phyloP scores from a whole-genome alignment of 306 rosid species.

The Hippophae tibetana region DNA sequence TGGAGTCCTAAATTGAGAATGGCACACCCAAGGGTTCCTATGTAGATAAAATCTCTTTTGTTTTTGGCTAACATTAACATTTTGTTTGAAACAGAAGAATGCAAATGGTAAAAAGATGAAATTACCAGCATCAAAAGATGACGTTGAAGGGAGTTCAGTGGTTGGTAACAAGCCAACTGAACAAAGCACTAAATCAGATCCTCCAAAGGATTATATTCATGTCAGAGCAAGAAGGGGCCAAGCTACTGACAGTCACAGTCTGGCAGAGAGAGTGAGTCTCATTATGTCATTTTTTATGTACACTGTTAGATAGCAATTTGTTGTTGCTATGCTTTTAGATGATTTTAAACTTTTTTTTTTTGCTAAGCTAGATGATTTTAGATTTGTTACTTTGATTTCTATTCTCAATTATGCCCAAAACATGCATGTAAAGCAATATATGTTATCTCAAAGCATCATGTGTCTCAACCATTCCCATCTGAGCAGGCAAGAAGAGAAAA shows the following conservation, averaged over 20 bases:
- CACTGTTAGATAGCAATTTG: neutral
- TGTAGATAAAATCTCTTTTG: neutral
- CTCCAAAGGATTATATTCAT: constrained; percentile 83
- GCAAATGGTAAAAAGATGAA: constrained; percentile 47
- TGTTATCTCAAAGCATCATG: constrained; percentile 1
- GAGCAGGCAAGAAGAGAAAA: constrained; percentile 90
- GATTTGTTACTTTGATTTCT: neutral
- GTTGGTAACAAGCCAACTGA: constrained; percentile 40
- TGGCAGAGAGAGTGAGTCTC: constrained; percentile 73
- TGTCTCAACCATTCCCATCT: constrained; percentile 10
- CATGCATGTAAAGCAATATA: neutral
- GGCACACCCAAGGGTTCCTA: neutral
- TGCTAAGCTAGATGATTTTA: no score
- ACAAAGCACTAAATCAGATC: constrained; percentile 39
- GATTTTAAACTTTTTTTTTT: no score
- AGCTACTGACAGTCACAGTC: constrained; percentile 98
- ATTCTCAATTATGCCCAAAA: neutral
- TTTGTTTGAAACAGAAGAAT: constrained; percentile 33
- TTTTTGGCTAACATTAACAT: neutral
- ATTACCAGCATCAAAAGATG: constrained; percentile 26
- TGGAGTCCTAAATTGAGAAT: no score
- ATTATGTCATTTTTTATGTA: constrained; percentile 9
- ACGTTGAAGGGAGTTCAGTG: constrained; percentile 42
- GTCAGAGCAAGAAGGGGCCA: constrained; percentile 98
- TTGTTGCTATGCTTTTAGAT: no score